Conservation (phyloP, 257 asterid species). For the Solanum tarijense region DNA sequence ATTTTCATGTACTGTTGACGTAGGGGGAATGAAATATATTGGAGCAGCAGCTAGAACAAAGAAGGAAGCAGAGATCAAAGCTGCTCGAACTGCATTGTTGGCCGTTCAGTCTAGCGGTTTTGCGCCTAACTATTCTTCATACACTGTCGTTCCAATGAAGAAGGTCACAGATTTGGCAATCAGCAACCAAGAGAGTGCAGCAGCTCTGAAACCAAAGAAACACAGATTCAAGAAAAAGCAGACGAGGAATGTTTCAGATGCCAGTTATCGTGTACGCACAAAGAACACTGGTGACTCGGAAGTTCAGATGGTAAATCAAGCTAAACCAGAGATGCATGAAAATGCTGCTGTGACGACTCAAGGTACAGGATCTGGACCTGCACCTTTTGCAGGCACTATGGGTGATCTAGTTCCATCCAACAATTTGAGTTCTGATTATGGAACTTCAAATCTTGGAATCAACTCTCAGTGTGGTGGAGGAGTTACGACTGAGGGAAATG, state of each 20-base stretch:
- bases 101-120: constrained; percentile 61
- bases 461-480: not conserved
- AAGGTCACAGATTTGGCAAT: constrained; percentile 39
- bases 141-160: constrained; percentile 74
- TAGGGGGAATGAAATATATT: constrained; percentile 66
- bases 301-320: constrained; percentile 11
- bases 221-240: constrained; percentile 39
- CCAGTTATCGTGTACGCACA: constrained; percentile 5
- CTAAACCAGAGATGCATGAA: not conserved
- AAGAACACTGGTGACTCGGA: not conserved
- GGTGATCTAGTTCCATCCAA: not conserved
- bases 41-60: constrained; percentile 80
- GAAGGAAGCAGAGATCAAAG: constrained; percentile 91
- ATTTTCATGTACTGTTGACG: constrained; percentile 58
- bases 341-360: not conserved
- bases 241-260: constrained; percentile 19
- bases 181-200: constrained; percentile 40
- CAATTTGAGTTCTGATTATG: not conserved
- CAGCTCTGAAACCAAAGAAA: constrained; percentile 58
- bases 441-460: not conserved
- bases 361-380: constrained; percentile 6
- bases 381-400: not conserved
- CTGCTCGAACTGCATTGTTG: constrained; percentile 85
- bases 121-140: constrained; percentile 21
- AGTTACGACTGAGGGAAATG: not conserved